Evolutionary conservation across 495 filamentous ascomycete species (phyloP).

Genomic region (Glarea lozoyensis): DNA sequence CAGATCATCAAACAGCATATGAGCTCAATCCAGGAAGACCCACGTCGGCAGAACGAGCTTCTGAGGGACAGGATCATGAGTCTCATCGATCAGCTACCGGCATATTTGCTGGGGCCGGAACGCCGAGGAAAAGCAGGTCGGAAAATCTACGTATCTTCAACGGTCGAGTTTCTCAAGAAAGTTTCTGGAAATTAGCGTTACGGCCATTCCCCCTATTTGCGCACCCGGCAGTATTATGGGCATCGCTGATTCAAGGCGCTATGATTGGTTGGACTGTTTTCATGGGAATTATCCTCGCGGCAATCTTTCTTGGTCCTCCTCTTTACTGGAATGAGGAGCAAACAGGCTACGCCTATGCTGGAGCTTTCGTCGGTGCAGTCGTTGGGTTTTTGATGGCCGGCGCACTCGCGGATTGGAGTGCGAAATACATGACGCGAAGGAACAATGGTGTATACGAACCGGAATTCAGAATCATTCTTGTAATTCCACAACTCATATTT

Average conservation of each 20-base stretch:
- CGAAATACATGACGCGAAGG: slow-evolving; percentile 55
- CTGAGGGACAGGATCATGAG: not conserved
- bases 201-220: slow-evolving; percentile 55
- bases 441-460: slow-evolving; percentile 85
- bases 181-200: slow-evolving; percentile 55
- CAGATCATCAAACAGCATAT: not conserved
- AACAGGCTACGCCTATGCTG: slow-evolving; percentile 82
- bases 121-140: slow-evolving; percentile 39
- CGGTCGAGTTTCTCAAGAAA: slow-evolving; percentile 60
- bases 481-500: slow-evolving; percentile 70
- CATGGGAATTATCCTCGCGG: slow-evolving; percentile 79
- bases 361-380: slow-evolving; percentile 76
- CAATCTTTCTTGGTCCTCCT: slow-evolving; percentile 71
- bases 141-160: slow-evolving; percentile 63
- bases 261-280: slow-evolving; percentile 94
- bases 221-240: slow-evolving; percentile 85
- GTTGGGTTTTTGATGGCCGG: slow-evolving; percentile 70
- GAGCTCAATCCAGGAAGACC: not conserved
- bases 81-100: too few species aligned
- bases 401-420: slow-evolving; percentile 63
- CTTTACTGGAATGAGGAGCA: slow-evolving; percentile 74
- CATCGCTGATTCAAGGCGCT: slow-evolving; percentile 80
- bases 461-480: slow-evolving; percentile 77
- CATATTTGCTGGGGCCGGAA: slow-evolving; percentile 5
- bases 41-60: not conserved